Conservation (phyloP, 805 yeast species). For the Yarrowia sp. region DNA sequence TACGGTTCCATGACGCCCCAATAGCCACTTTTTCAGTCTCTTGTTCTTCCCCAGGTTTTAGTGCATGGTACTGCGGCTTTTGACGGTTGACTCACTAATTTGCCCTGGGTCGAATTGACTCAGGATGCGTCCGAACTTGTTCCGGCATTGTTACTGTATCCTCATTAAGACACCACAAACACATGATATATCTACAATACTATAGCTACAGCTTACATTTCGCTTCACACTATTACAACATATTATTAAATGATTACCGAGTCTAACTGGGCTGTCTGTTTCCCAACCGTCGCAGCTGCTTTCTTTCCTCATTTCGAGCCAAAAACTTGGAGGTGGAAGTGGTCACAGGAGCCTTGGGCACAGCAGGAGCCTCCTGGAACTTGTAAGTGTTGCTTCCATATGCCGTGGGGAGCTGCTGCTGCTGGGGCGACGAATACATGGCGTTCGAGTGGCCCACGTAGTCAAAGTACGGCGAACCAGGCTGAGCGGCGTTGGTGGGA, state of each 20-base stretch:
- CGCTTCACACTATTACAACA: slow-evolving; percentile 14
- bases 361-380: slow-evolving; percentile 36
- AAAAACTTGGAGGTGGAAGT: slow-evolving; percentile 37
- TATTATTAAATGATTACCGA: slow-evolving; percentile 17
- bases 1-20: no score
- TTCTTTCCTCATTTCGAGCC: slow-evolving; percentile 36
- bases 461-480: slow-evolving; percentile 32
- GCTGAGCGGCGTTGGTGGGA: slow-evolving; percentile 25
- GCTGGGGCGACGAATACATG: slow-evolving; percentile 29
- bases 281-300: slow-evolving; percentile 35
- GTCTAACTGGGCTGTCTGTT: slow-evolving; percentile 34
- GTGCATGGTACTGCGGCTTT: slow-evolving; percentile 23
- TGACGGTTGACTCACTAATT: slow-evolving; percentile 22
- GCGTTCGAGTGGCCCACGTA: slow-evolving; percentile 33
- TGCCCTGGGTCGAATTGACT: not conserved
- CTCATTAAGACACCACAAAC: not conserved
- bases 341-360: slow-evolving; percentile 35
- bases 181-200: not conserved
- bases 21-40: no score
- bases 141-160: not conserved
- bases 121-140: slow-evolving; percentile 13
- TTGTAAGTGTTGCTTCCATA: slow-evolving; percentile 28
- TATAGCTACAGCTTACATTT: not conserved
- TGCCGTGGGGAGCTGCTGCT: slow-evolving; percentile 30
- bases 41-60: slow-evolving; percentile 9